These are phyloP conservation scores for Inonotus hispidus DNA, from an alignment of 1,284 basidiomycete genomes.

Conservation along the genomic window DNA sequence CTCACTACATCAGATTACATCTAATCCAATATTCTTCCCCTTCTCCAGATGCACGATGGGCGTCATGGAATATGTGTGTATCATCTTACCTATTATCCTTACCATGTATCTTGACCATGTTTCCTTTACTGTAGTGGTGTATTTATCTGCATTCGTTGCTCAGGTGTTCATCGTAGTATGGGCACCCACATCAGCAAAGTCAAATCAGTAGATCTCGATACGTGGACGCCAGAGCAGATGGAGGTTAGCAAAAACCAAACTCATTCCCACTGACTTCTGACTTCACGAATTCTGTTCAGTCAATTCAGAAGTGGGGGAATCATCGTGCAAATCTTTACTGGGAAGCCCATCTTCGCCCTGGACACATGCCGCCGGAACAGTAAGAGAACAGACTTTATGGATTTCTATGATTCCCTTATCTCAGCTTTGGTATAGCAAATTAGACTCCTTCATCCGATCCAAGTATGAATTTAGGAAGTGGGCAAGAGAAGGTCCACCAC, in stretches of 20 bases:
- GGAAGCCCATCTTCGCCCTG: slow-evolving; percentile 93
- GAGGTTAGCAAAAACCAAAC: slow-evolving; percentile 50
- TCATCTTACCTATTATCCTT: not conserved
- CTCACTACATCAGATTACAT: slow-evolving; percentile 15
- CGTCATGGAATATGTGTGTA: slow-evolving; percentile 91
- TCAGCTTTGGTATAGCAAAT: slow-evolving; percentile 60
- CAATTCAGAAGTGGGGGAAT: slow-evolving; percentile 94
- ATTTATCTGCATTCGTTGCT: slow-evolving; percentile 95
- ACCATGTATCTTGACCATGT: slow-evolving; percentile 13
- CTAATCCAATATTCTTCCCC: slow-evolving; percentile 11
- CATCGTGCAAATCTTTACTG: slow-evolving; percentile 89
- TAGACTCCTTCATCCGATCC: slow-evolving; percentile 95
- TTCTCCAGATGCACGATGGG: slow-evolving; percentile 88
- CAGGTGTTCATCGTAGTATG: slow-evolving; percentile 97
- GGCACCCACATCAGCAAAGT: slow-evolving; percentile 97
- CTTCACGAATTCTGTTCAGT: slow-evolving; percentile 36
- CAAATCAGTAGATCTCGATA: slow-evolving; percentile 96
- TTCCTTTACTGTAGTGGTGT: slow-evolving; percentile 70
- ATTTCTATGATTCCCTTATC: not conserved
- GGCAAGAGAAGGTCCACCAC: slow-evolving; percentile 86
- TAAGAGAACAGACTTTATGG: slow-evolving; percentile 38
- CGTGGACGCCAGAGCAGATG: slow-evolving; percentile 99
- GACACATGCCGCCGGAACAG: slow-evolving; percentile 95
- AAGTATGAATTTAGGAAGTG: slow-evolving; percentile 94
- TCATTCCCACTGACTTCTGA: not conserved